A percentile compares a stretch with the other conserved stretches of the same genome.
Conservation (phyloP, 495 filamentous ascomycete genomes). For the Diplogelasinospora grovesii region DNA sequence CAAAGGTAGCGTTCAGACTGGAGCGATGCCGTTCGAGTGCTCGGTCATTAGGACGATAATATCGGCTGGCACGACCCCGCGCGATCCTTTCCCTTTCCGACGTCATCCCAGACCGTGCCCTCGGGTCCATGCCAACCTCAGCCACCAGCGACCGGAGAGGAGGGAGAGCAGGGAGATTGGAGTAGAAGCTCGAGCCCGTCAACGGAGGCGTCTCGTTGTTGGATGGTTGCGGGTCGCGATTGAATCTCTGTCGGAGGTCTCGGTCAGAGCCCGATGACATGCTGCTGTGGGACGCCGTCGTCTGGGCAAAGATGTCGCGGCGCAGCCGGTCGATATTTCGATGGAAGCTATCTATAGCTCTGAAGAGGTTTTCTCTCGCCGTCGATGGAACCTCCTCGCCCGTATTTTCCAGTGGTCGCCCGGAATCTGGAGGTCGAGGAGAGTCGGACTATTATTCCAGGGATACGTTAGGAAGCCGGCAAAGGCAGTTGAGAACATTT, state of each 20-base stretch:
- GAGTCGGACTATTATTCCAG: no score
- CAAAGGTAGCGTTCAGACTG: conserved; percentile 6
- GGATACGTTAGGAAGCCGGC: no score
- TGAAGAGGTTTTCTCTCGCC: no score
- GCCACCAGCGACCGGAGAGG: conserved; percentile 34
- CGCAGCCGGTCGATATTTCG: conserved; percentile 17
- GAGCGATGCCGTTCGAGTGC: conserved; percentile 23
- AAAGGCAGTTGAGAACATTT: no score
- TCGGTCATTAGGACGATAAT: conserved; percentile 25
- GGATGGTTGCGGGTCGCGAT: conserved; percentile 27
- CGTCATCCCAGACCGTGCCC: conserved; percentile 21
- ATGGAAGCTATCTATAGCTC: conserved; percentile 40
- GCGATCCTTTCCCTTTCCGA: conserved; percentile 14
- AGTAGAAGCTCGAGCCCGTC: conserved; percentile 11
- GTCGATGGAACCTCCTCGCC: no score
- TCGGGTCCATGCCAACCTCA: no score
- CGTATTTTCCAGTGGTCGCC: no score
- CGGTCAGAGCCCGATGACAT: conserved; percentile 34
- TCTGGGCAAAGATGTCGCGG: conserved; percentile 8
- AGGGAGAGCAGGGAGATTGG: conserved; percentile 29
- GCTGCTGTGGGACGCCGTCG: conserved; percentile 14
- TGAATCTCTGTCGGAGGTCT: conserved; percentile 30
- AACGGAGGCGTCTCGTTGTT: conserved; percentile 16
- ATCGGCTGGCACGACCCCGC: conserved; percentile 20
- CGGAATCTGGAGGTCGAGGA: no score